phyloP scores from a whole-genome alignment of 2,329 filamentous ascomycete genomes.

The Daldinia eschscholtzii region DNA sequence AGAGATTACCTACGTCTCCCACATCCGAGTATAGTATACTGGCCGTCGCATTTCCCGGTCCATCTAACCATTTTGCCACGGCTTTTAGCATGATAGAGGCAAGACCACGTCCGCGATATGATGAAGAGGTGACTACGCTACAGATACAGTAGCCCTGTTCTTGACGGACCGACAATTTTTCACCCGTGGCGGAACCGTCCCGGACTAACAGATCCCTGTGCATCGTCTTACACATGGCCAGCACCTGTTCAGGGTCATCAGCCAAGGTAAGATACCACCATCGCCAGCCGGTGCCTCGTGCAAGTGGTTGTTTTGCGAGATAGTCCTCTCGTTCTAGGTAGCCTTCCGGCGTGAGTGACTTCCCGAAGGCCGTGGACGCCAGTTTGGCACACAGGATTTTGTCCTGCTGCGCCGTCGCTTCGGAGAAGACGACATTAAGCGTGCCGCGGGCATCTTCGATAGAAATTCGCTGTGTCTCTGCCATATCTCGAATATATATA shows the following conservation, averaged over 20 bases:
- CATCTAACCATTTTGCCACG: constrained; percentile 42
- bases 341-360: constrained; percentile 24
- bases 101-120: constrained; percentile 38
- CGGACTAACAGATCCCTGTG: constrained; percentile 38
- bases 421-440: constrained; percentile 27
- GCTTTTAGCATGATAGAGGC: constrained; percentile 34
- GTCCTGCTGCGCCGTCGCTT: constrained; percentile 27
- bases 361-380: constrained; percentile 35
- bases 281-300: constrained; percentile 29
- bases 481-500: constrained; percentile 3
- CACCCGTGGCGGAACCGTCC: background rate
- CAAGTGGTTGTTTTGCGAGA: constrained; percentile 25
- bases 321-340: constrained; percentile 37
- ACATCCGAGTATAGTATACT: constrained; percentile 44
- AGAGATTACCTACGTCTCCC: constrained; percentile 26
- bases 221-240: constrained; percentile 43
- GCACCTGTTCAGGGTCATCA: constrained; percentile 27
- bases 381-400: constrained; percentile 32
- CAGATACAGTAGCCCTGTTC: constrained; percentile 40
- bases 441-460: constrained; percentile 20
- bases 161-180: background rate
- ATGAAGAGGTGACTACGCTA: constrained; percentile 36
- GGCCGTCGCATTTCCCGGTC: constrained; percentile 33
- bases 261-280: constrained; percentile 33
- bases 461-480: constrained; percentile 14